phyloP scores from a whole-genome alignment of 2,329 filamentous ascomycete genomes.

The Onygena corvina region DNA sequence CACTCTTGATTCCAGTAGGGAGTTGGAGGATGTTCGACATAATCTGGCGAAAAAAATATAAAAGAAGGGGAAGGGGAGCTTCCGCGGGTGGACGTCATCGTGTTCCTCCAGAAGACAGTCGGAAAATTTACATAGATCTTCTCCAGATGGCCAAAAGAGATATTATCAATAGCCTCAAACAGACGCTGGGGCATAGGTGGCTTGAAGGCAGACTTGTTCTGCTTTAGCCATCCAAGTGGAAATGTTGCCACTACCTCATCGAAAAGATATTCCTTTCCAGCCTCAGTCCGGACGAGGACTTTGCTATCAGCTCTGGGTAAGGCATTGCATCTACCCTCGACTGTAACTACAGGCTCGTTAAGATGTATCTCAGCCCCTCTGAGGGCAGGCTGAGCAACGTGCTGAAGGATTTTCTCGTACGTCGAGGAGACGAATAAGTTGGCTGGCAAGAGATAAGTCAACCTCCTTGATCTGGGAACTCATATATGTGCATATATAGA shows the following conservation, averaged over 20 bases:
- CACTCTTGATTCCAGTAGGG: slow-evolving; percentile 61
- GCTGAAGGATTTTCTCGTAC: slow-evolving; percentile 45
- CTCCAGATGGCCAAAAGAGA: slow-evolving; percentile 38
- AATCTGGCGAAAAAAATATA: slow-evolving; percentile 62
- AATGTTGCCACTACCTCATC: slow-evolving; percentile 44
- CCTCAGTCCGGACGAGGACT: slow-evolving; percentile 35
- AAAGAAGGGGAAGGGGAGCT: slow-evolving; percentile 42
- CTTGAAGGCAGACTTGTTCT: slow-evolving; percentile 34
- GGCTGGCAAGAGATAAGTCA: slow-evolving; percentile 28
- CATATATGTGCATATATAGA: background rate
- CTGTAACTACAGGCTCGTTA: slow-evolving; percentile 32
- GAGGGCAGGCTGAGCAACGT: slow-evolving; percentile 39
- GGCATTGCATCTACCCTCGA: slow-evolving; percentile 25
- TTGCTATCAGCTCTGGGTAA: slow-evolving; percentile 22
- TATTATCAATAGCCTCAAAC: slow-evolving; percentile 35
- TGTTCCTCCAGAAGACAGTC: slow-evolving; percentile 63
- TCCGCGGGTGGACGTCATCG: background rate
- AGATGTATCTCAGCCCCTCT: slow-evolving; percentile 40
- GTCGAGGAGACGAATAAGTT: slow-evolving; percentile 52
- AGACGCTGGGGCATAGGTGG: slow-evolving; percentile 35
- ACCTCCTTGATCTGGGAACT: too few relatives aligned
- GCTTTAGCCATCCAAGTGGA: slow-evolving; percentile 44
- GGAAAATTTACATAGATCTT: slow-evolving; percentile 56
- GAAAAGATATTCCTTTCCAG: slow-evolving; percentile 30
- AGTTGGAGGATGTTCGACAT: slow-evolving; percentile 51